phyloP scores from a whole-genome alignment of 768 basidiomycete genomes.

The Nevesoporus exiguus region DNA sequence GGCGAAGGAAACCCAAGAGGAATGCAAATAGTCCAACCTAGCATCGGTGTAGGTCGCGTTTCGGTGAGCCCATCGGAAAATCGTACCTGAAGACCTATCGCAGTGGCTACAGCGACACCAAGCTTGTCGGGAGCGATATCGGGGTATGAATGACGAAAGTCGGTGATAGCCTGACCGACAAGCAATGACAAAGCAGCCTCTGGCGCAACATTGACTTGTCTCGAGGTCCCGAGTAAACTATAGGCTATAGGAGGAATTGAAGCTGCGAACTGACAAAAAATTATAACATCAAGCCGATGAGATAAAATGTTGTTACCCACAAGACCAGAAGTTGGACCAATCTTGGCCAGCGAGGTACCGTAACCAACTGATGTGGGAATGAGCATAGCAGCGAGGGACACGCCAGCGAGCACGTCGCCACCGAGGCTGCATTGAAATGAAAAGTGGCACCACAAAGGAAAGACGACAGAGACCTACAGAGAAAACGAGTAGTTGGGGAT shows the following conservation, averaged over 20 bases:
- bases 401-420: conserved; percentile 78
- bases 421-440: conserved; percentile 40
- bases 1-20: conserved; percentile 77
- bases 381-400: conserved; percentile 81
- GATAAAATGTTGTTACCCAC: conserved; percentile 39
- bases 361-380: conserved; percentile 91
- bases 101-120: conserved; percentile 68
- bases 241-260: conserved; percentile 87
- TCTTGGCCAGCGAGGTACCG: conserved; percentile 80
- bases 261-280: conserved; percentile 61
- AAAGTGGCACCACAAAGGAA: neutral
- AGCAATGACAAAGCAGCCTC: conserved; percentile 87
- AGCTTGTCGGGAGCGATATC: conserved; percentile 43
- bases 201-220: conserved; percentile 79
- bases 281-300: neutral
- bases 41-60: neutral
- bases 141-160: conserved; percentile 51
- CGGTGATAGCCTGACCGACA: conserved; percentile 81
- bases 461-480: conserved; percentile 43
- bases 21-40: conserved; percentile 86
- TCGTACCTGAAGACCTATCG: conserved; percentile 78
- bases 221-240: conserved; percentile 83
- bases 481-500: conserved; percentile 72
- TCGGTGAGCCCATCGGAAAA: neutral
- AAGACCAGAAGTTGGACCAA: conserved; percentile 82